Evolutionary conservation across 257 asterid genomes (phyloP), one percentile per base, ranked within the genome.

Genomic region (Primulina huaijiensis): DNA sequence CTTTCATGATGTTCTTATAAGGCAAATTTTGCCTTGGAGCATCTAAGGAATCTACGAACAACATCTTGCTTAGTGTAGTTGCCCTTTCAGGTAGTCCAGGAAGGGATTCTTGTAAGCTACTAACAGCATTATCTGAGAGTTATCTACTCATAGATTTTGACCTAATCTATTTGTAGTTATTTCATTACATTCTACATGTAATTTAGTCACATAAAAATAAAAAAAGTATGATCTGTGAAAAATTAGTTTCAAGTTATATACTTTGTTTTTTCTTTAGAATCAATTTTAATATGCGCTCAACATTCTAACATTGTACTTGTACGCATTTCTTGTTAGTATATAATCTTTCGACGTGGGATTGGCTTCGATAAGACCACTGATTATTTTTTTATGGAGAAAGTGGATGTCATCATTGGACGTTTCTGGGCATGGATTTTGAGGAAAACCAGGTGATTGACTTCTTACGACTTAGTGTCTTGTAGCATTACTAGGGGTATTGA

Each of bases 341-440:
- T 90, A 69, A 89, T 93, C 77, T 90, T 93, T 82, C 88, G 97
- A 74, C 96, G 97, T 38, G 99, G 99, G 82, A 86, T 93, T 85
- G 99, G 99, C 72, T 69, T 90, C 64, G 99, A 93, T 77, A 84
- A 72, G 81, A 90, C 97, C 30, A 83, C 89, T 70, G 96, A 86
- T 82, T 89, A 83, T 78, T 93, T 93, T 83, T 65, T 90, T 84
- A 70, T 93, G 97, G 99, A 93, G 90, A 93, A 93, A 81, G 91
- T 93, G 74, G 99, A 93, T 73, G 85, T 78, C 57, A 71, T 93
- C 62, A 86, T 93, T 81, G 82, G 76, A 76, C 96, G 89, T 56
- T 73, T 86, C 60, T 90, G 99, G 97, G 74, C 80, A 6, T 93
- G 96, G 96, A 58, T 93, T 70, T 70, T 89, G 87, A 85, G 82